Conservation (phyloP, 148 eudicot species). For the Rhododendron griersonianum region DNA sequence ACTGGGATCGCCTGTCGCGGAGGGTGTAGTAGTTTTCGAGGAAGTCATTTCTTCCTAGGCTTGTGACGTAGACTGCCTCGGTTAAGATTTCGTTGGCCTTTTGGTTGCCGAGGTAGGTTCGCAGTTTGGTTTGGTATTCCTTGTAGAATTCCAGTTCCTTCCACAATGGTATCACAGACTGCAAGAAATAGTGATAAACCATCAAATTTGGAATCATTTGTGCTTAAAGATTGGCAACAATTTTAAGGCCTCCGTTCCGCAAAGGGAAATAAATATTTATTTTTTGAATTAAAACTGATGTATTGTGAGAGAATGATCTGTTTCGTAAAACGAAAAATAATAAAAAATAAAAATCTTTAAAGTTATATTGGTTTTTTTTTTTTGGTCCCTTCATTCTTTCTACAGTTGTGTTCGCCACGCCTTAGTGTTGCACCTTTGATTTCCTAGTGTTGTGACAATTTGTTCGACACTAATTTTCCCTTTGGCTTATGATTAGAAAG, state of each 20-base stretch:
- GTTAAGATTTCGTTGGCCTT: slow-evolving; percentile 22
- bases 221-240: neutral
- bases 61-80: slow-evolving; percentile 28
- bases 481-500: neutral
- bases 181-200: neutral
- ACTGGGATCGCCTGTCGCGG: slow-evolving; percentile 13
- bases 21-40: slow-evolving; percentile 38
- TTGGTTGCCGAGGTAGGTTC: slow-evolving; percentile 21
- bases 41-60: slow-evolving; percentile 46
- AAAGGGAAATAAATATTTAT: too few species aligned
- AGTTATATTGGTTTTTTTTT: too few species aligned
- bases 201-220: neutral
- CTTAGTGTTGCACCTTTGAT: too few species aligned
- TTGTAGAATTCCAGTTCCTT: slow-evolving; percentile 38
- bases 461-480: too few species aligned
- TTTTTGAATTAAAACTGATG: too few species aligned
- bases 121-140: slow-evolving; percentile 27
- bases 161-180: slow-evolving; percentile 38
- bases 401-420: too few species aligned
- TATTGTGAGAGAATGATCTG: too few species aligned
- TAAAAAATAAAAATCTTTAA: too few species aligned
- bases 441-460: too few species aligned
- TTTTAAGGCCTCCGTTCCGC: too few species aligned
- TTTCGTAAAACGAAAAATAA: too few species aligned
- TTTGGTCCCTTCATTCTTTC: too few species aligned